phyloP scores from a whole-genome alignment of 116 monocot species.

The Cymodocea nodosa region DNA sequence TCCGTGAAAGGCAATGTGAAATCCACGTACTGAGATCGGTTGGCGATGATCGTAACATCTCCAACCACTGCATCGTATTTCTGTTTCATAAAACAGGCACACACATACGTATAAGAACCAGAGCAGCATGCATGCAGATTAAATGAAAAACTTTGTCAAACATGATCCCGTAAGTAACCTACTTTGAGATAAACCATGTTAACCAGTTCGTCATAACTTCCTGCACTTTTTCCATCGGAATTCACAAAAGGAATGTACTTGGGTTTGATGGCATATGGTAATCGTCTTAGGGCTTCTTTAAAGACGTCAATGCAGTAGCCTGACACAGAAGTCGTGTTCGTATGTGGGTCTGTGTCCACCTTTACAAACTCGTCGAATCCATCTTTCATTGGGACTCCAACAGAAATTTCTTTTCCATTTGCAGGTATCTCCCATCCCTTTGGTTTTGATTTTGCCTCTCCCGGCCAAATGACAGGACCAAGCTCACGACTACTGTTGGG shows the following conservation, averaged over 20 bases:
- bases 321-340: constrained; percentile 11
- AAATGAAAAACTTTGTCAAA: neutral
- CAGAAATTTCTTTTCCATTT: constrained; percentile 16
- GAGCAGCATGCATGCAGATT: neutral
- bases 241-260: constrained; percentile 20
- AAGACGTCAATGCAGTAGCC: constrained; percentile 57
- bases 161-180: neutral
- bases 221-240: neutral
- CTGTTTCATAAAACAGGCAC: constrained; percentile 13
- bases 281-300: constrained; percentile 19
- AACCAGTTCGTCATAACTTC: constrained; percentile 2
- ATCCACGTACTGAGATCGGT: constrained; percentile 18
- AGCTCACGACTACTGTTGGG: neutral
- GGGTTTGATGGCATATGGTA: constrained; percentile 24
- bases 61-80: constrained; percentile 22
- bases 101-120: neutral
- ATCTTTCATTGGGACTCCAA: constrained; percentile 33
- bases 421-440: constrained; percentile 41
- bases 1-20: constrained; percentile 23
- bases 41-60: constrained; percentile 14
- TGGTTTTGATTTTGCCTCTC: constrained; percentile 11
- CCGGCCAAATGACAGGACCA: constrained; percentile 23
- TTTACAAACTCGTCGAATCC: constrained; percentile 46
- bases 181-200: constrained; percentile 1
- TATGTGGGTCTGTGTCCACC: constrained; percentile 9